Percentiles rank a stretch among this genome's conserved stretches.
Conservation (phyloP, 2,329 filamentous ascomycete species). For the Fusarium coicis region DNA sequence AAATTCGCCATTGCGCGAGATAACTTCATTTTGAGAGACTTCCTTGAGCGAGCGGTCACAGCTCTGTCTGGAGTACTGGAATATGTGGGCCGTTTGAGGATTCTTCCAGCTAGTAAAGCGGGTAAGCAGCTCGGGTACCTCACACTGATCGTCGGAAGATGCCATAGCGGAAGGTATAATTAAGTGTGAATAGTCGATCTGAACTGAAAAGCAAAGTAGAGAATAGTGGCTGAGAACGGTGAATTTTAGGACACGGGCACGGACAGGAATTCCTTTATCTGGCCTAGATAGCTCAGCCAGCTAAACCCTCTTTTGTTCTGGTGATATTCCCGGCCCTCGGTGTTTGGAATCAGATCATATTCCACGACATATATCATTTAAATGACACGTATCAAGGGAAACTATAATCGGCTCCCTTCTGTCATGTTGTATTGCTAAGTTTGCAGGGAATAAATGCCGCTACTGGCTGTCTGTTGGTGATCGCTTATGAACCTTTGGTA, state of each 20-base stretch:
- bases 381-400: neutral
- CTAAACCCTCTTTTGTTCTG: neutral
- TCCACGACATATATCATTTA: neutral
- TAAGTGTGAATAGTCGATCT: neutral
- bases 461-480: neutral
- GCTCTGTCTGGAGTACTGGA: neutral
- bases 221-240: neutral
- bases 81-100: neutral
- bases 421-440: neutral
- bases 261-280: neutral
- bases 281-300: neutral
- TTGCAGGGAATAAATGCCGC: neutral
- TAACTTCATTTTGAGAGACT: neutral
- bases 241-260: neutral
- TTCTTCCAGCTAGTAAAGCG: neutral
- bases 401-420: neutral
- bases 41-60: neutral
- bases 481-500: neutral
- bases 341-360: neutral
- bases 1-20: constrained; percentile 2
- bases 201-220: neutral
- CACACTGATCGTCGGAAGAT: neutral
- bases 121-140: neutral
- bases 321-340: neutral
- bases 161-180: neutral